Base-by-base conservation (phyloP, 805 yeast species). In the Candida ipomoeae region DNA sequence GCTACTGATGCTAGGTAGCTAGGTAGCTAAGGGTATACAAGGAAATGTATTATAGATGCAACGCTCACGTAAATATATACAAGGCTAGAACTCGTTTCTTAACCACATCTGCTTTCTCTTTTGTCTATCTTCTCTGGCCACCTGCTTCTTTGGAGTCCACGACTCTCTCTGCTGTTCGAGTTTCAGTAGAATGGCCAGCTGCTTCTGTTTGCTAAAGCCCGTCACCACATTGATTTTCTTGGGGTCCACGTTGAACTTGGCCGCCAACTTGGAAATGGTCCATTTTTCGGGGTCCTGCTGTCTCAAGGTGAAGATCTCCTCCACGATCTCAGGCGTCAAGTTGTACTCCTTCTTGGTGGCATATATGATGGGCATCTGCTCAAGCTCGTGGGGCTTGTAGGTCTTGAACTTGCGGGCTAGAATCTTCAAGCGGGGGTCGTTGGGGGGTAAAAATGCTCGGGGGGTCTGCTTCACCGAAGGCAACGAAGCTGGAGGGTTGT, bases 41-140 rank as follows among this genome's bases (percentile, higher is more conserved):
- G 17, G 14, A 10, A 13, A n/a, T 23, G n/a, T 15, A 15, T 40
- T 40, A 40, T 29, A 39, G 43, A 40, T 40, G 43, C 43, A 40
- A 40, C 17, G 41, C n/a, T 39, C 20, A 15, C 8, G 43, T 40
- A 4, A 40, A 40, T 40, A 40, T 43, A 23, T 44, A 35, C 40
- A 44, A 33, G 39, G 23, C 26, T 63, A 72, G 51, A 55, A 78
- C 51, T 79, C 82, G 54, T 77, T 83, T 52, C 85, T 74, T 55
- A 84, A 78, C 92, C 92, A 85, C 59, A 75, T 62, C 54, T 75
- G 67, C 52, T 75, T 78, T 66, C 92, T 75, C 66, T 82, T 82
- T 54, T 67, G 63, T 59, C 85, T 73, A 57, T 85, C 89, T 15
- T 64, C 63, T 56, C 85, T 74, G 8, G 87, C 83, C 21, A 70